phyloP scores from a whole-genome alignment of 2,329 filamentous ascomycete species.

The Endoconidiophora polonica region DNA sequence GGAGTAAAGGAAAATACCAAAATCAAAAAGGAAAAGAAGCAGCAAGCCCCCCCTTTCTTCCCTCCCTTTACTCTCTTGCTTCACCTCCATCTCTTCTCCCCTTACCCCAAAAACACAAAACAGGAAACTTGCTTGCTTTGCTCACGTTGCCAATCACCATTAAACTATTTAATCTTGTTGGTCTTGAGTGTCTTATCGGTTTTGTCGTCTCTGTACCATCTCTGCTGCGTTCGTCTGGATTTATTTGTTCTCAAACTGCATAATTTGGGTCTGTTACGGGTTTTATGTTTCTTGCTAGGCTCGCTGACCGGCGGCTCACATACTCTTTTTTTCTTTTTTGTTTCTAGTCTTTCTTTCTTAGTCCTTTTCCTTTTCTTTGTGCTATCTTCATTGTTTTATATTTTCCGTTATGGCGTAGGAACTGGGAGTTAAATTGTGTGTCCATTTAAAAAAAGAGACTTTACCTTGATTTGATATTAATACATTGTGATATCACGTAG shows the following conservation, averaged over 20 bases:
- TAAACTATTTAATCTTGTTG: no score
- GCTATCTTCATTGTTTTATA: slow-evolving; percentile 6
- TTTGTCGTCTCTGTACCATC: no score
- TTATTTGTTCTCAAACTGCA: no score
- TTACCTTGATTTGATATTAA: neutral
- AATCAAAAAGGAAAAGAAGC: no score
- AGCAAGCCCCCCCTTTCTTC: neutral
- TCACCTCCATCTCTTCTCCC: neutral
- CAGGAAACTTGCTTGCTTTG: no score
- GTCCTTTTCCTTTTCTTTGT: slow-evolving; percentile 4
- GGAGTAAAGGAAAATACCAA: slow-evolving; percentile 8
- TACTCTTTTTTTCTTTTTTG: slow-evolving; percentile 3
- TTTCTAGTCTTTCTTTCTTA: slow-evolving; percentile 3
- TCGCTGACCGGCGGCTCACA: neutral
- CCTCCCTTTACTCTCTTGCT: neutral
- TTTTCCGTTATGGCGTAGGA: slow-evolving; percentile 9
- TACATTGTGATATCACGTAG: neutral
- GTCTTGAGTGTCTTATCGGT: no score
- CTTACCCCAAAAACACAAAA: neutral
- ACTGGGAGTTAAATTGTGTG: slow-evolving; percentile 7
- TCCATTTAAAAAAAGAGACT: slow-evolving; percentile 6
- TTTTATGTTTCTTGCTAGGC: no score
- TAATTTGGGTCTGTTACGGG: no score
- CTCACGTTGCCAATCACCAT: no score
- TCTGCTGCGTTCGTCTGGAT: no score